These are phyloP conservation scores for Arxiozyma bovina DNA, from an alignment of 1,139 yeast genomes.

Conservation along the genomic window DNA sequence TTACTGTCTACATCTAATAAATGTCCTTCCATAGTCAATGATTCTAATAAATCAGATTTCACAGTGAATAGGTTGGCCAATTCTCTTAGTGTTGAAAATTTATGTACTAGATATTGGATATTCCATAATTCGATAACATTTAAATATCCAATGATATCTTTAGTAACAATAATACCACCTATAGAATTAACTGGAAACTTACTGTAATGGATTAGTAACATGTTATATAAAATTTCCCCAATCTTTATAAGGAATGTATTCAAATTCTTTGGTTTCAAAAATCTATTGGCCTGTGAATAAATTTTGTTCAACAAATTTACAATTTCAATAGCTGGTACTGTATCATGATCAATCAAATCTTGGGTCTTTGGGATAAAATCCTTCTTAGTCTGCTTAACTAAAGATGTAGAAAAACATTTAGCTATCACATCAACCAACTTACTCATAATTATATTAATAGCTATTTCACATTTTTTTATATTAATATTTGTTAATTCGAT, in stretches of 20 bases:
- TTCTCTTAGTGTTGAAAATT: slow-evolving; percentile 67
- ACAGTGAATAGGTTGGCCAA: slow-evolving; percentile 81
- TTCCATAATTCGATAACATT: slow-evolving; percentile 65
- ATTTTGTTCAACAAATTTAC: slow-evolving; percentile 45
- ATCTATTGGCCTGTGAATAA: slow-evolving; percentile 32
- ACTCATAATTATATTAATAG: slow-evolving; percentile 56
- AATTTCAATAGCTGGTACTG: slow-evolving; percentile 59
- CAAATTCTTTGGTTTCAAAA: slow-evolving; percentile 48
- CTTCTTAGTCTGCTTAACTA: slow-evolving; percentile 55
- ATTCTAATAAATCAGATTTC: slow-evolving; percentile 62
- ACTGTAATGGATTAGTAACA: slow-evolving; percentile 64
- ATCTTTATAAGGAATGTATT: slow-evolving; percentile 46
- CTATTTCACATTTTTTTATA: slow-evolving; percentile 57
- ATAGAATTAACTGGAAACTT: slow-evolving; percentile 67
- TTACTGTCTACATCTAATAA: slow-evolving; percentile 60
- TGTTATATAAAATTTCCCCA: slow-evolving; percentile 52
- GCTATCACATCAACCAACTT: slow-evolving; percentile 47
- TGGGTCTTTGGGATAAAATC: slow-evolving; percentile 49
- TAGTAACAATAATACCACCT: slow-evolving; percentile 80
- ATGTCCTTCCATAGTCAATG: slow-evolving; percentile 77
- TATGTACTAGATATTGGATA: slow-evolving; percentile 53
- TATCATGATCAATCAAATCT: slow-evolving; percentile 49
- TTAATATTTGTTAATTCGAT: slow-evolving; percentile 59
- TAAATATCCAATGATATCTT: slow-evolving; percentile 75
- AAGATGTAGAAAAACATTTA: slow-evolving; percentile 40